Evolutionary conservation across 768 basidiomycete species (phyloP), one percentile per base, ranked within the genome.

Genomic region (Rhodosporidiobolus sp.): DNA sequence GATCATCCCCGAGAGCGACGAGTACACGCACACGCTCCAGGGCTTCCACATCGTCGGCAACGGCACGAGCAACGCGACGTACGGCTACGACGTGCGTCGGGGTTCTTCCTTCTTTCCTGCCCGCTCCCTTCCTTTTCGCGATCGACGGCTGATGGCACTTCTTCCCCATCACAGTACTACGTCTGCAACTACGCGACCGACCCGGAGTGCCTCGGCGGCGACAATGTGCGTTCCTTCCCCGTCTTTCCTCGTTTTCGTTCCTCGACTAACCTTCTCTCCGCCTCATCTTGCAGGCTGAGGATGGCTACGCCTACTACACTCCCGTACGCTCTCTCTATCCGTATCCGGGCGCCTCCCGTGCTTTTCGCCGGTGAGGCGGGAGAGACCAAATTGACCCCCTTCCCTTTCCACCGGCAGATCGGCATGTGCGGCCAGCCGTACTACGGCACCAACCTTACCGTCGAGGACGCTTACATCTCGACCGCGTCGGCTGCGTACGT

Each of bases 11-110:
- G 76, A 68, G 50, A 54, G 52, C 7, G 73, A 62, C 24, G 65
- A 76, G 65, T 78, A 78, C 67, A 73, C 67, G 4, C 65, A 70
- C 59, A 68, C 71, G 17, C 72, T 77, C 48, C 72, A 76, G 61
- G 76, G 77, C 26, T 76, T 78, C 73, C 76, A 78, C 69, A 64
- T 78, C 30, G 69, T 53, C 32, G 78, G 78, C 20, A 58, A 70
- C 50, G 65, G 65, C 28, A 65, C 55, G 19, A 74, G 54, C 55
- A 78, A 78, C 71, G 53, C 62, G 8, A 78, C 75, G 3, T 78
- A 77, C 65, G 77, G 77, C 49, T 70, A 71, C 72, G 69, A 69
- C 67, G 73, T 75, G 46, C 26, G 70, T 70, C 32, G 26, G 26
- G 24, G 8, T 20, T 49, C 50, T n/a, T 7, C 45, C 24, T 26